phyloP scores from a whole-genome alignment of 164 flowering plant genomes.

The Taxillus chinensis region DNA sequence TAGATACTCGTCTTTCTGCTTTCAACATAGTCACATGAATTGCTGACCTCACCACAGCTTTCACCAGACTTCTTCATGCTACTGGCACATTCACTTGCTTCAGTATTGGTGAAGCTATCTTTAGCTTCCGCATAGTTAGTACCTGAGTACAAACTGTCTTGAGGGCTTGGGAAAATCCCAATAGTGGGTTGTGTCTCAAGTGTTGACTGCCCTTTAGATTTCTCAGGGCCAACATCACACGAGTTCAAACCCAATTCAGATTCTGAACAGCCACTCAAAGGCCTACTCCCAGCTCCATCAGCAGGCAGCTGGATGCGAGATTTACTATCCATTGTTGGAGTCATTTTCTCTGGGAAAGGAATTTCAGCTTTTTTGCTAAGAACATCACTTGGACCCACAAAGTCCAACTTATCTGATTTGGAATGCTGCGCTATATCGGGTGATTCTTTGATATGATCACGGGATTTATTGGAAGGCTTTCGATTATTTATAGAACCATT shows the following conservation, averaged over 20 bases:
- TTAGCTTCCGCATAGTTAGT: slow-evolving; percentile 51
- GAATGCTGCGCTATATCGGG: slow-evolving; percentile 14
- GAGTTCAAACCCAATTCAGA: slow-evolving; percentile 11
- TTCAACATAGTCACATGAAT: slow-evolving; percentile 38
- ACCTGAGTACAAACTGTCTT: slow-evolving; percentile 29
- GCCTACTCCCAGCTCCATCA: slow-evolving; percentile 18
- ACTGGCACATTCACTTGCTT: slow-evolving; percentile 44
- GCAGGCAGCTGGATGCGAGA: slow-evolving; percentile 14
- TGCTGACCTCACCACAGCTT: slow-evolving; percentile 30
- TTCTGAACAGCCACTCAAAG: slow-evolving; percentile 14
- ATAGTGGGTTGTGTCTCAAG: slow-evolving; percentile 14
- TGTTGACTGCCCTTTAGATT: slow-evolving; percentile 7
- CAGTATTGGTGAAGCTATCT: slow-evolving; percentile 52
- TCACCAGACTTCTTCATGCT: slow-evolving; percentile 36
- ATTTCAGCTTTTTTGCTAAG: slow-evolving; percentile 7
- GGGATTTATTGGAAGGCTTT: slow-evolving; percentile 19
- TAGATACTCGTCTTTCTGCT: slow-evolving; percentile 26
- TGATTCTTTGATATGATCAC: slow-evolving; percentile 13
- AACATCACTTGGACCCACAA: slow-evolving; percentile 9
- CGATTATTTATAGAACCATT: slow-evolving; percentile 11
- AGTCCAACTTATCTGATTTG: slow-evolving; percentile 13
- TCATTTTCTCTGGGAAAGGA: slow-evolving; percentile 10
- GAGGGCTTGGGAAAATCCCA: slow-evolving; percentile 38
- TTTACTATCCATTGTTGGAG: slow-evolving; percentile 13
- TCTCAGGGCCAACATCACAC: slow-evolving; percentile 9